Evolutionary conservation across 305 asterid species (phyloP).

Genomic region (Petunia hybrid): DNA sequence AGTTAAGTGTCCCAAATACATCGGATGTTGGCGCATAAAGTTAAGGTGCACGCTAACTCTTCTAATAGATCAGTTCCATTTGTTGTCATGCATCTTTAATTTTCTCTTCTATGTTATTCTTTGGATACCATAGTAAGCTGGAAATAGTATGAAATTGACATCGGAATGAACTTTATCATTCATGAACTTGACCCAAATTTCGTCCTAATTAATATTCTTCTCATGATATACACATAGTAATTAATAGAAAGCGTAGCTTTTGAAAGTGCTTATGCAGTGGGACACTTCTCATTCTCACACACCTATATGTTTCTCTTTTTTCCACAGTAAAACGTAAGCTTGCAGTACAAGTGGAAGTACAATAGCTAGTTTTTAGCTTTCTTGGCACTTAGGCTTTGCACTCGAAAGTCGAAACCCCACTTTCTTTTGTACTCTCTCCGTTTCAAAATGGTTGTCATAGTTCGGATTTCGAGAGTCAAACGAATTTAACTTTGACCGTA

Average conservation of each 20-base stretch:
- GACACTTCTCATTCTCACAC: slow-evolving; percentile 32
- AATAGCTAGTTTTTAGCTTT: not conserved
- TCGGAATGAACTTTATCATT: not conserved
- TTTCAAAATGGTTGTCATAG: too few relatives aligned
- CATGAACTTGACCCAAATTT: not conserved
- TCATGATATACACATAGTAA: not conserved
- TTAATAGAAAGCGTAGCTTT: not conserved
- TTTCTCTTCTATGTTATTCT: not conserved
- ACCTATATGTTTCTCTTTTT: not conserved
- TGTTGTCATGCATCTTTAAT: not conserved
- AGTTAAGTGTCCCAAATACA: too few relatives aligned
- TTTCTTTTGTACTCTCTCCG: too few relatives aligned
- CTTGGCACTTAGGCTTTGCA: not conserved
- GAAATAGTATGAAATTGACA: not conserved
- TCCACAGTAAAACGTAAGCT: not conserved
- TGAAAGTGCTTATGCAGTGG: slow-evolving; percentile 37
- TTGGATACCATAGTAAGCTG: not conserved
- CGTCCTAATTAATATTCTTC: slow-evolving; percentile 19
- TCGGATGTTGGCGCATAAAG: too few relatives aligned
- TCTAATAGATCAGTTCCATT: not conserved
- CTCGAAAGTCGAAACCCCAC: not conserved
- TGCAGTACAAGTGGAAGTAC: slow-evolving; percentile 14
- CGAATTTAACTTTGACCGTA: too few relatives aligned
- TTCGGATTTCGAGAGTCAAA: too few relatives aligned
- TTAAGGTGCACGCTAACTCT: too few relatives aligned